A percentile compares a stretch with the other conserved stretches of the same genome.
These are phyloP conservation scores for Passalora sequoiae DNA, from an alignment of 2,329 filamentous ascomycete genomes.

Conservation along the genomic window DNA sequence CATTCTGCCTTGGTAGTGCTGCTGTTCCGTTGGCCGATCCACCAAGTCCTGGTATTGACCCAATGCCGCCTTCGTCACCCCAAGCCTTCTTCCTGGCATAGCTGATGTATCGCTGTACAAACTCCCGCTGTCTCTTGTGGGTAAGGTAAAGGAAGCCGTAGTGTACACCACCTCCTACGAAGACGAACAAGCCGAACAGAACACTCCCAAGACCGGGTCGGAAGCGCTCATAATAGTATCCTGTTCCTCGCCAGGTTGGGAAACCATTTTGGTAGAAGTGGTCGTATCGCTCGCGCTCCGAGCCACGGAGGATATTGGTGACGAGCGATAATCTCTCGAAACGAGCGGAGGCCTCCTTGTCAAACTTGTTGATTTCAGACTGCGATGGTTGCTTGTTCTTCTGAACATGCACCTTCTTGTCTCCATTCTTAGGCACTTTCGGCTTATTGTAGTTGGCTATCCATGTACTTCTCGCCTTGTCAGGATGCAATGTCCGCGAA, in stretches of 20 bases:
- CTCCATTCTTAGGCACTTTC: conserved; percentile 36
- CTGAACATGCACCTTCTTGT: conserved; percentile 59
- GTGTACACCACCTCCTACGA: conserved; percentile 78
- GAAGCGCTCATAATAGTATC: conserved; percentile 96
- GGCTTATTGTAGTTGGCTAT: conserved; percentile 61
- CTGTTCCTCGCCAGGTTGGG: conserved; percentile 92
- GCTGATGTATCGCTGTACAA: conserved; percentile 84
- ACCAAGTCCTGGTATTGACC: conserved; percentile 63
- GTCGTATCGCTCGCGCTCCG: conserved; percentile 81
- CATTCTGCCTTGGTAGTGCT: conserved; percentile 38
- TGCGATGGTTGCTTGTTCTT: conserved; percentile 67
- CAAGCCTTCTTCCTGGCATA: conserved; percentile 84
- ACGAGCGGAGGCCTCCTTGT: conserved; percentile 75
- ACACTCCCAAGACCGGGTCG: conserved; percentile 85
- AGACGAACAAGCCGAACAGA: conserved; percentile 71
- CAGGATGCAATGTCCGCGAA: conserved; percentile 77
- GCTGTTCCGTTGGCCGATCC: conserved; percentile 33
- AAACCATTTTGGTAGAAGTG: conserved; percentile 92
- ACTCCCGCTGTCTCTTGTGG: conserved; percentile 86
- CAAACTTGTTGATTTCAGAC: conserved; percentile 68
- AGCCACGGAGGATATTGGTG: conserved; percentile 75
- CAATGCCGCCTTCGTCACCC: conserved; percentile 69
- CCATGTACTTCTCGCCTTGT: conserved; percentile 88
- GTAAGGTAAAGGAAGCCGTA: conserved; percentile 79
- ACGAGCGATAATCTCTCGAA: conserved; percentile 82